These are phyloP conservation scores for Trichophyton mentagrophytes DNA, from an alignment of 2,329 filamentous ascomycete genomes.

Conservation along the genomic window DNA sequence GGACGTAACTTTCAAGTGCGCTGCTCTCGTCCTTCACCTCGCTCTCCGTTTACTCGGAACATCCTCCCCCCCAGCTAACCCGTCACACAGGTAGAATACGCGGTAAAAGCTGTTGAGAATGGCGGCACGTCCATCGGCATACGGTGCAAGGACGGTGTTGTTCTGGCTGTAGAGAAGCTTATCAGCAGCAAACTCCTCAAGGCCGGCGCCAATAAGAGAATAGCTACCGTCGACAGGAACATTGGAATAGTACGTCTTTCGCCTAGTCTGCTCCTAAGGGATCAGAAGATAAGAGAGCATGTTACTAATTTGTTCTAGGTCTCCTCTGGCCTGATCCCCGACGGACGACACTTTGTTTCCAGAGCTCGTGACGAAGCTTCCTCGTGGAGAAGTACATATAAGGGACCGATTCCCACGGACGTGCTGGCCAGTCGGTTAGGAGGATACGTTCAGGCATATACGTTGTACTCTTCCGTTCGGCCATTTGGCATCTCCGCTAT, in stretches of 20 bases:
- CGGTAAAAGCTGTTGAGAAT: slow-evolving; percentile 96
- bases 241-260: slow-evolving; percentile 64
- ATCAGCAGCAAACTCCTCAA: slow-evolving; percentile 92
- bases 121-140: slow-evolving; percentile 94
- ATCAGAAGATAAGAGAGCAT: slow-evolving; percentile 5
- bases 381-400: slow-evolving; percentile 86
- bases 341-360: slow-evolving; percentile 88
- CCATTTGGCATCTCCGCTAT: slow-evolving; percentile 96
- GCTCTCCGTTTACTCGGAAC: not conserved
- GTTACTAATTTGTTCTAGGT: slow-evolving; percentile 43
- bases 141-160: slow-evolving; percentile 90
- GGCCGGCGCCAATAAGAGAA: slow-evolving; percentile 89
- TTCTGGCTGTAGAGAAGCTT: slow-evolving; percentile 93
- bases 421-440: slow-evolving; percentile 89
- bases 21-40: not conserved
- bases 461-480: slow-evolving; percentile 89
- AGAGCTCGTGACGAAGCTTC: slow-evolving; percentile 87
- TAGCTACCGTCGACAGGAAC: slow-evolving; percentile 87
- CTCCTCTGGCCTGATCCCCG: slow-evolving; percentile 85
- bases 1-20: slow-evolving; percentile 92
- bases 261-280: not conserved
- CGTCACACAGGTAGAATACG: slow-evolving; percentile 64
- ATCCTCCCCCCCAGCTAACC: not conserved
- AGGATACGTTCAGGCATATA: slow-evolving; percentile 93
- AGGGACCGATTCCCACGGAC: slow-evolving; percentile 77